A percentile compares a stretch with the other conserved stretches of the same genome.
phyloP scores from a whole-genome alignment of 139 green algal species.

The Tetraselmis chui region DNA sequence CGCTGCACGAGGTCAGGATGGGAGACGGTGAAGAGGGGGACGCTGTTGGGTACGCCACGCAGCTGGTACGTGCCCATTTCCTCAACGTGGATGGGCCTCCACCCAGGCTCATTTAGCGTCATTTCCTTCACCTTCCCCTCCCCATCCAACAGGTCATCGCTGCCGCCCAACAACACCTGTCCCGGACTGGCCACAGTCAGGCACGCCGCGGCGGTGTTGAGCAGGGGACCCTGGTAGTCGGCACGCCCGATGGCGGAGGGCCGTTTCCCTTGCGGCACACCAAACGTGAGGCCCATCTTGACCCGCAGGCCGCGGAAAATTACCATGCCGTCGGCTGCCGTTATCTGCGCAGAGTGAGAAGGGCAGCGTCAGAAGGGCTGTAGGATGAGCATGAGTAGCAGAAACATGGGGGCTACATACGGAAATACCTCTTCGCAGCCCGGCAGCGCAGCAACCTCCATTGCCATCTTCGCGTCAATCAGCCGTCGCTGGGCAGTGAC shows the following conservation, averaged over 20 bases:
- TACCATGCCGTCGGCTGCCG: background rate
- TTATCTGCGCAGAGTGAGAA: background rate
- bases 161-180: background rate
- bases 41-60: background rate
- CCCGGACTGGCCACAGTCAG: background rate
- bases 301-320: background rate
- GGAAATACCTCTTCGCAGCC: background rate
- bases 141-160: background rate
- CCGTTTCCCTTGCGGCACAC: background rate
- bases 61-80: background rate
- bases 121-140: background rate
- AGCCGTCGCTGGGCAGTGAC: background rate
- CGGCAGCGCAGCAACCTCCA: background rate
- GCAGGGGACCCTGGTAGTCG: background rate
- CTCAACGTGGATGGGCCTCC: background rate
- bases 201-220: background rate
- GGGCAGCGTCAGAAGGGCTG: background rate
- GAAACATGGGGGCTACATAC: background rate
- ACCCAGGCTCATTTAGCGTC: background rate
- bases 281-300: background rate
- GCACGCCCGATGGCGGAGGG: background rate
- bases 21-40: background rate
- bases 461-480: background rate
- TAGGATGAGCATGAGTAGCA: background rate
- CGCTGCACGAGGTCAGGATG: background rate